Percentiles rank a stretch among this genome's conserved stretches.
These are phyloP conservation scores for Metschnikowia gelsemii DNA, from an alignment of 805 yeast genomes.

Conservation along the genomic window DNA sequence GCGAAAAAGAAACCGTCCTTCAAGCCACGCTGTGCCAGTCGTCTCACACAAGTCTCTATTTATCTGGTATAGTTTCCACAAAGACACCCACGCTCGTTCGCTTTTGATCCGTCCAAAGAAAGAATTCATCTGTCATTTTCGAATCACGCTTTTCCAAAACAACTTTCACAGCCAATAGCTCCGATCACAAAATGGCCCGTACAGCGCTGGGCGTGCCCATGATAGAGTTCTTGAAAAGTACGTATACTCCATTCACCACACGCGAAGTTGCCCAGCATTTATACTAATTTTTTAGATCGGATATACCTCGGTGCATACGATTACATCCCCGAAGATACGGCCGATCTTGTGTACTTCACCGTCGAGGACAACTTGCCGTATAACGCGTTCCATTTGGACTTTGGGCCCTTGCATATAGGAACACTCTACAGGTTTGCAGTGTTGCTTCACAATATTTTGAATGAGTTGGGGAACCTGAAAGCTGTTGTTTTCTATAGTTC, in stretches of 20 bases:
- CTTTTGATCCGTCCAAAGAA: too few relatives aligned
- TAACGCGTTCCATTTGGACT: conserved; percentile 93
- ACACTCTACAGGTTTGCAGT: conserved; percentile 95
- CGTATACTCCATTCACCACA: too few relatives aligned
- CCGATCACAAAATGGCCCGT: conserved; percentile 2
- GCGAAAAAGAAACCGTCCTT: too few relatives aligned
- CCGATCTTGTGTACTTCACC: conserved; percentile 77
- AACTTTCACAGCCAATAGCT: too few relatives aligned
- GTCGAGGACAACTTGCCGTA: conserved; percentile 91
- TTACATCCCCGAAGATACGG: conserved; percentile 71
- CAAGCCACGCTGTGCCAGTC: too few relatives aligned
- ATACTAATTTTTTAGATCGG: conserved; percentile 46
- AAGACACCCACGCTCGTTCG: conserved; percentile 6
- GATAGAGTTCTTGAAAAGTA: conserved; percentile 45
- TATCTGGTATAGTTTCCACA: conserved; percentile 3
- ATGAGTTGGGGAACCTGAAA: conserved; percentile 79
- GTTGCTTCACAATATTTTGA: conserved; percentile 83
- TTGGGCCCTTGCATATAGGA: conserved; percentile 94
- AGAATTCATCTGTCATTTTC: neutral
- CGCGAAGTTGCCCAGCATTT: neutral
- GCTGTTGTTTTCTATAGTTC: conserved; percentile 90
- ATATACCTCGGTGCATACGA: conserved; percentile 91
- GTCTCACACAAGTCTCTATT: neutral
- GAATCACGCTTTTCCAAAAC: neutral
- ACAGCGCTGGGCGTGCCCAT: conserved; percentile 29